Conservation (phyloP, 768 basidiomycete species). For the Agaricus subrufescens region DNA sequence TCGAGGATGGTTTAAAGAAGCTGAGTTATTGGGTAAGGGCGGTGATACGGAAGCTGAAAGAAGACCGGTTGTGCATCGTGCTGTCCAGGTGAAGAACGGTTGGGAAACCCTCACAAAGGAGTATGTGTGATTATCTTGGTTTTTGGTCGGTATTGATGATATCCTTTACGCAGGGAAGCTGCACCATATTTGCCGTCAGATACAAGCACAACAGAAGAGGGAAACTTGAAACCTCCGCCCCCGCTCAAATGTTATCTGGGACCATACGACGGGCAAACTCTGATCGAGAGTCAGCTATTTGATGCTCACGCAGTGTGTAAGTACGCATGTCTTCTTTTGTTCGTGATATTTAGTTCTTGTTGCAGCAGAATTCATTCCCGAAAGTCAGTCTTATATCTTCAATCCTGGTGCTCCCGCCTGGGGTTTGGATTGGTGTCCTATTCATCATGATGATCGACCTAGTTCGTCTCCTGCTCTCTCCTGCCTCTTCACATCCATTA, state of each 20-base stretch:
- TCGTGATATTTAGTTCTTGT: constrained; percentile 3
- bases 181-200: constrained; percentile 57
- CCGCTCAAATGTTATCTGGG: constrained; percentile 63
- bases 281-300: constrained; percentile 47
- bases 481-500: neutral
- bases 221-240: constrained; percentile 45
- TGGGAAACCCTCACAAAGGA: constrained; percentile 40
- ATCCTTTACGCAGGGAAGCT: constrained; percentile 43
- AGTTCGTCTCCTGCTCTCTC: constrained; percentile 31
- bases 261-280: constrained; percentile 49
- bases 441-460: constrained; percentile 49
- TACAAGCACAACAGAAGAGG: constrained; percentile 43
- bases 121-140: constrained; percentile 33
- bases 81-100: constrained; percentile 36
- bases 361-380: constrained; percentile 55
- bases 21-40: constrained; percentile 25
- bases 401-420: constrained; percentile 89
- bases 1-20: constrained; percentile 73
- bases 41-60: constrained; percentile 42
- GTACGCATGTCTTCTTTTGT: constrained; percentile 15
- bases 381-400: constrained; percentile 65
- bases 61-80: constrained; percentile 55
- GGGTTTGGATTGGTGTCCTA: constrained; percentile 93
- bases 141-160: constrained; percentile 7
- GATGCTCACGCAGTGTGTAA: constrained; percentile 55